Conservation (phyloP, 2,329 filamentous ascomycete genomes). For the Colletotrichum aenigma region DNA sequence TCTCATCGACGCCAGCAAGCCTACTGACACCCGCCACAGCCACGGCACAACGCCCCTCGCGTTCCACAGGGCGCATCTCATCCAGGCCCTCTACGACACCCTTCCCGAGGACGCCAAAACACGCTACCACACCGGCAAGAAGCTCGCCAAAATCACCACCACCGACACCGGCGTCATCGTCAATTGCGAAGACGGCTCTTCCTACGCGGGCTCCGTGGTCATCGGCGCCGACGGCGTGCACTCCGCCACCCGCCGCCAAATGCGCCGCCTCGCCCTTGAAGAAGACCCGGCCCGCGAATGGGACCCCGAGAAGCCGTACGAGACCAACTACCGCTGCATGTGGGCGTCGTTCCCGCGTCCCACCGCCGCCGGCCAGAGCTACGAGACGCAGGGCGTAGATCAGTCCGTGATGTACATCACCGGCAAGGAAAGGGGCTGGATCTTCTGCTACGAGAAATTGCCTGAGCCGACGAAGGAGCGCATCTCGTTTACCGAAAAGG, state of each 20-base stretch:
- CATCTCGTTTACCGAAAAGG: conserved; percentile 26
- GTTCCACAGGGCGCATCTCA: conserved; percentile 38
- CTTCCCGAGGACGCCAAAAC: conserved; percentile 28
- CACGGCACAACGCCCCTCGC: conserved; percentile 29
- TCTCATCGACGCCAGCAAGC: neutral
- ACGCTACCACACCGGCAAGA: conserved; percentile 30
- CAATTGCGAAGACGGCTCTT: conserved; percentile 34
- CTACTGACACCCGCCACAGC: conserved; percentile 10
- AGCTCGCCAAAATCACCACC: conserved; percentile 25
- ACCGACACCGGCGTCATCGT: conserved; percentile 29
- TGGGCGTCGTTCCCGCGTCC: conserved; percentile 35
- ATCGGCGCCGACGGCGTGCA: conserved; percentile 49
- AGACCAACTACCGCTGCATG: conserved; percentile 34
- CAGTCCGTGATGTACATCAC: conserved; percentile 31
- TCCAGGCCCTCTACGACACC: conserved; percentile 33
- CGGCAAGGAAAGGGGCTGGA: conserved; percentile 30
- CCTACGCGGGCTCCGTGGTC: conserved; percentile 37
- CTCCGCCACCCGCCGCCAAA: conserved; percentile 36
- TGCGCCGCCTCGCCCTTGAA: conserved; percentile 32
- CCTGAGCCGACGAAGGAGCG: conserved; percentile 27
- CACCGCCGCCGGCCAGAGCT: conserved; percentile 26
- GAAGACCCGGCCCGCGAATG: conserved; percentile 12
- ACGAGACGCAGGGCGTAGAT: conserved; percentile 33
- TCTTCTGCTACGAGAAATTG: conserved; percentile 37
- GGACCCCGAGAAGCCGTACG: conserved; percentile 6